Conservation (phyloP, 352 stramenopile genomes). For the Pythium myriotylum region DNA sequence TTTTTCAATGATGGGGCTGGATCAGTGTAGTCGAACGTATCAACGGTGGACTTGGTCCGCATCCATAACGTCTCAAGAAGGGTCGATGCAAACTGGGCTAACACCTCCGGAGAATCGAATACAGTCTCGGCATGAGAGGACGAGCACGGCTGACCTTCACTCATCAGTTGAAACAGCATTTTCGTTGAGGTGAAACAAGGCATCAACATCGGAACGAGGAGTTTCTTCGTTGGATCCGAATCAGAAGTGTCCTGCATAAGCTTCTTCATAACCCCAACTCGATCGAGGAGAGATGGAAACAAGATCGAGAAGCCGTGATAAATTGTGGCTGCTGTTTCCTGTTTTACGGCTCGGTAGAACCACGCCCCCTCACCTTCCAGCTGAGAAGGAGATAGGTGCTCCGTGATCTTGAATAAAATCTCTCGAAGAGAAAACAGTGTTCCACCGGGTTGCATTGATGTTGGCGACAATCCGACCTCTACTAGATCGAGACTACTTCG, state of each 20-base stretch:
- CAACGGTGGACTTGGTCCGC: conserved; percentile 34
- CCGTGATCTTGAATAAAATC: conserved; percentile 71
- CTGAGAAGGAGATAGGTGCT: conserved; percentile 39
- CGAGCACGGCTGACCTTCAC: conserved; percentile 40
- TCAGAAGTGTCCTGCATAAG: conserved; percentile 51
- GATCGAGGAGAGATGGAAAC: conserved; percentile 80
- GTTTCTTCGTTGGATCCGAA: conserved; percentile 44
- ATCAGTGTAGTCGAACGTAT: conserved; percentile 10
- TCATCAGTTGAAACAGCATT: conserved; percentile 85
- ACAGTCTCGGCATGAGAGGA: conserved; percentile 6
- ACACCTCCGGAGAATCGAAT: conserved; percentile 28
- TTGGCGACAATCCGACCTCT: conserved; percentile 50
- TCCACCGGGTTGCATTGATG: conserved; percentile 41
- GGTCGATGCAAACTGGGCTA: conserved; percentile 55
- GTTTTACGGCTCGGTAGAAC: conserved; percentile 81
- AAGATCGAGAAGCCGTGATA: conserved; percentile 81
- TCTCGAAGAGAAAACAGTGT: conserved; percentile 59
- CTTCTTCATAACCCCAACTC: conserved; percentile 79
- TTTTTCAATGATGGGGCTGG: conserved; percentile 12
- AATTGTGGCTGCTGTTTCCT: conserved; percentile 76
- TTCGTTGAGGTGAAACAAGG: conserved; percentile 83
- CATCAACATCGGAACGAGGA: conserved; percentile 82
- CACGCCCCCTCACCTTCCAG: conserved; percentile 48
- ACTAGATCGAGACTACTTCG: conserved; percentile 63
- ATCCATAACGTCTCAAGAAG: conserved; percentile 60